Base-by-base conservation (phyloP, 352 stramenopile genomes). In the Globisporangium splendens region DNA sequence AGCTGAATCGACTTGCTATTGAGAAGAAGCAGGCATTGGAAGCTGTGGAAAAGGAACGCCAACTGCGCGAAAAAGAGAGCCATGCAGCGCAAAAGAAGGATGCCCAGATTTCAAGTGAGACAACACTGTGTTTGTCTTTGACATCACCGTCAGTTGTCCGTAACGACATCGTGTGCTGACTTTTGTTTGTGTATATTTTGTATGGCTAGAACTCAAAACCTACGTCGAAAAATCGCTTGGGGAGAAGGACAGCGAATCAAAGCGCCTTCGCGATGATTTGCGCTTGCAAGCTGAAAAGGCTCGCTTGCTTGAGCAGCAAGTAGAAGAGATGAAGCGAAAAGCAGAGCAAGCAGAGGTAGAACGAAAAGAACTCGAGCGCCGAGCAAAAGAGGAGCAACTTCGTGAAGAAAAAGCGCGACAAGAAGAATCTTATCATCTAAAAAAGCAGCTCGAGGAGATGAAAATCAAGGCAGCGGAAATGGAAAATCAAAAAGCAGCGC, bases 11-110 rank as follows among this genome's bases (percentile, higher is more conserved):
- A 10, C 62, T 93, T 47, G 79, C 75, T 15, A 61, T 72, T 47
- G 83, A 93, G 31, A 93, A 92, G 51, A 73, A 88, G 46, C 49
- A 88, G 18, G 83, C 81, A 2, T 57, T 86, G 6, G 69, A 79
- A 38, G 14, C 75, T 38, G 85, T 72, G 1, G 71, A 91, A 58
- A 74, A 78, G 38, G 79, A 95, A 28, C 70, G 77, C 21, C 56
- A 63, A 24, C 73, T 85, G 62, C 76, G 85, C 24, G 81, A 92
- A 53, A 68, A 79, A 24, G 76, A 92, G 44, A 73, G 62, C 39
- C 18, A 72, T 6, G 69, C 62, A 35, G 69, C 82, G 1, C 71
- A 67, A 11, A 62, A 83, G 49, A 88, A 83, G 48, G 79, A 93
- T 63, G 70, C 63, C 15, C 64, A 93, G 52, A 89, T 91, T n/a